Conservation (phyloP, 805 yeast species). For the Osmozyma mogii region DNA sequence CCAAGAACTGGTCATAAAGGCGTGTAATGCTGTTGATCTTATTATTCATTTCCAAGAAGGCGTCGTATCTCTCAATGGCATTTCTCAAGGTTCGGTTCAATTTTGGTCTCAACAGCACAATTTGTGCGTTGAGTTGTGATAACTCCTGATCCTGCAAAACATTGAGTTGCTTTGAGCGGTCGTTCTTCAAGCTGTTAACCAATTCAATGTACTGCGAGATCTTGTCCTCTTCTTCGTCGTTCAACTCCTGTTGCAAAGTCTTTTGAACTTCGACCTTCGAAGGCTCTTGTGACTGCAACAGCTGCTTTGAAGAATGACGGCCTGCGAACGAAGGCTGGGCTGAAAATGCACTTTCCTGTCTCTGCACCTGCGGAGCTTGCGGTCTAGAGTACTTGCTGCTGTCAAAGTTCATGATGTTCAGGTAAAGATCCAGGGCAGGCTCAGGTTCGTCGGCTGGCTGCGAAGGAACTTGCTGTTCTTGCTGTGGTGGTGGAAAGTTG, state of each 20-base stretch:
- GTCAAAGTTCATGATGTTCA: conserved; percentile 10
- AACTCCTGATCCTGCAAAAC: conserved; percentile 42
- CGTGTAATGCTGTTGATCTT: conserved; percentile 70
- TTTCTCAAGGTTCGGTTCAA: conserved; percentile 51
- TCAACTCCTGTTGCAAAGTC: conserved; percentile 27
- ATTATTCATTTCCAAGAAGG: conserved; percentile 62
- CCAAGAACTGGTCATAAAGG: conserved; percentile 70
- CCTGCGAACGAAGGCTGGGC: too few relatives aligned
- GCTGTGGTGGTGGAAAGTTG: conserved; percentile 21
- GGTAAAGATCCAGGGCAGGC: conserved; percentile 19
- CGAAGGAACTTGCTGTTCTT: neutral
- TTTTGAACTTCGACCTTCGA: conserved; percentile 1
- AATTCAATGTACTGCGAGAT: conserved; percentile 63
- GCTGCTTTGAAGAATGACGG: too few relatives aligned
- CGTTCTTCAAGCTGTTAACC: conserved; percentile 42
- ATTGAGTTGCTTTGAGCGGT: conserved; percentile 35
- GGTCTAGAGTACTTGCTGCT: conserved; percentile 3
- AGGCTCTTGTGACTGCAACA: neutral
- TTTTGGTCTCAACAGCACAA: conserved; percentile 61
- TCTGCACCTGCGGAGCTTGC: neutral
- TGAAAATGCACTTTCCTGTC: too few relatives aligned
- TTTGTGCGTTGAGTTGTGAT: conserved; percentile 50
- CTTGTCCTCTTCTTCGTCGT: conserved; percentile 60
- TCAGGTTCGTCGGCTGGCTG: conserved; percentile 10
- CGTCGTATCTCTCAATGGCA: conserved; percentile 55